Percentiles rank a stretch among this genome's conserved stretches.
These are phyloP conservation scores for Kwoniella pini DNA, from an alignment of 768 basidiomycete genomes.

Conservation along the genomic window DNA sequence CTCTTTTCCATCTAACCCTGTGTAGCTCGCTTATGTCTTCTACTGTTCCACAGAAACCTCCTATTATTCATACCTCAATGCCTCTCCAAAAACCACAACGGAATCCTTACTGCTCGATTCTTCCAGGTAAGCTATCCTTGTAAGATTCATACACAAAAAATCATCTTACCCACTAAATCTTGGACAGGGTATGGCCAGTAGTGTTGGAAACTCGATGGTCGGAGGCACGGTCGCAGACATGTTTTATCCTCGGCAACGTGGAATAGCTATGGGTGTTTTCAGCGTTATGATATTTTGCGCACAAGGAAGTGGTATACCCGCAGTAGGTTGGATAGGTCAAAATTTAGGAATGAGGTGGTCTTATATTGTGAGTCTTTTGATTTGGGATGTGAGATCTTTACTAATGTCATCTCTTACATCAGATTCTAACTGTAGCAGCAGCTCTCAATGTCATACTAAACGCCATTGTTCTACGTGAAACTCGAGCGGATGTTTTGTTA, in stretches of 20 bases:
- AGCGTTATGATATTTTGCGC: conserved; percentile 39
- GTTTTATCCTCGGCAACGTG: conserved; percentile 39
- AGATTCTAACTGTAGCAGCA: conserved; percentile 40
- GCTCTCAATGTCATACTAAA: conserved; percentile 34
- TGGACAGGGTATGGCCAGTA: conserved; percentile 43
- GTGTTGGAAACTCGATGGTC: conserved; percentile 53
- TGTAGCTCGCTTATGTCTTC: too few relatives aligned
- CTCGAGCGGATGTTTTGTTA: conserved; percentile 46
- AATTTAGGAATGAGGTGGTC: conserved; percentile 43
- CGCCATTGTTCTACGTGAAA: conserved; percentile 42
- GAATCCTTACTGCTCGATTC: conserved; percentile 35
- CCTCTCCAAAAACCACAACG: conserved; percentile 25
- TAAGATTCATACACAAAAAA: not conserved
- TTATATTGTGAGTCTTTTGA: conserved; percentile 43
- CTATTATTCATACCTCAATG: conserved; percentile 48
- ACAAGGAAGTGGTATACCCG: conserved; percentile 31
- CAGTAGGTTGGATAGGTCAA: conserved; percentile 40
- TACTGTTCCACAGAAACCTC: conserved; percentile 21
- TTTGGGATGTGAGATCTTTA: too few relatives aligned
- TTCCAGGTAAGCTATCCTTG: conserved; percentile 28
- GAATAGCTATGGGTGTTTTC: conserved; percentile 48
- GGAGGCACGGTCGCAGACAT: conserved; percentile 50
- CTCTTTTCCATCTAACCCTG: too few relatives aligned
- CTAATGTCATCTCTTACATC: not conserved
- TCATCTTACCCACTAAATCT: not conserved